Evolutionary conservation across 1,139 yeast species (phyloP).

Genomic region (Tardiomyces digboiensis): DNA sequence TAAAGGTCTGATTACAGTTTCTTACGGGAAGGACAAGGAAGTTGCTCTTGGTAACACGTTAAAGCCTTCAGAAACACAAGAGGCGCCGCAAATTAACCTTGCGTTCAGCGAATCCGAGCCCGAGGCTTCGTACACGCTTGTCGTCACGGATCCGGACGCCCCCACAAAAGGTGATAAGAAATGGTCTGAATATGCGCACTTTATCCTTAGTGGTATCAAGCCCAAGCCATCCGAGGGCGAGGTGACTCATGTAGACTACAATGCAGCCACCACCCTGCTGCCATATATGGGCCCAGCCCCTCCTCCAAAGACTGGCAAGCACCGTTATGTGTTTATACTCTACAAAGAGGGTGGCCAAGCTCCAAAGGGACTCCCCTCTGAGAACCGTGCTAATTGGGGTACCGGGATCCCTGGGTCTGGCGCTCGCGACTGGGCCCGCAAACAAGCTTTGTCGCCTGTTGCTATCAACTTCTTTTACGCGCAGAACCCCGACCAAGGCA

Average conservation of each 20-base stretch:
- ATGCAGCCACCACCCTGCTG: slow-evolving; percentile 25
- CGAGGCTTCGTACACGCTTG: slow-evolving; percentile 58
- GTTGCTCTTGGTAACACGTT: slow-evolving; percentile 79
- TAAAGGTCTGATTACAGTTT: slow-evolving; percentile 31
- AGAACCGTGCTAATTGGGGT: slow-evolving; percentile 79
- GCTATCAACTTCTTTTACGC: slow-evolving; percentile 79
- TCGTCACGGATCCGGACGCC: slow-evolving; percentile 90
- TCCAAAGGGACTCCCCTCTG: slow-evolving; percentile 30
- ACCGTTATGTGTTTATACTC: slow-evolving; percentile 68
- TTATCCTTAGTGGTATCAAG: slow-evolving; percentile 55
- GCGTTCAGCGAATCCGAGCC: slow-evolving; percentile 37
- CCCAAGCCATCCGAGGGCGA: slow-evolving; percentile 27
- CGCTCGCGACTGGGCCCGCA: slow-evolving; percentile 61
- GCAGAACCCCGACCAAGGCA: slow-evolving; percentile 41
- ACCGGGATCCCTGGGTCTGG: slow-evolving; percentile 70
- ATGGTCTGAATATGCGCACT: slow-evolving; percentile 87
- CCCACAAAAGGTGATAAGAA: slow-evolving; percentile 74
- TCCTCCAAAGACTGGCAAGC: slow-evolving; percentile 72
- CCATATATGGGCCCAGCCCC: slow-evolving; percentile 78
- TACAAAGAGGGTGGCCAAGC: slow-evolving; percentile 46
- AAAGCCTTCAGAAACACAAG: slow-evolving; percentile 54
- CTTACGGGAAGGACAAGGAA: slow-evolving; percentile 43
- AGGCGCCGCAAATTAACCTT: slow-evolving; percentile 54
- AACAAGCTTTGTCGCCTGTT: slow-evolving; percentile 54
- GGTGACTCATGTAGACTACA: slow-evolving; percentile 22